Evolutionary conservation across 2,329 filamentous ascomycete genomes (phyloP), one percentile per base, ranked within the genome.

Genomic region (Teratosphaeriaceae sp.): DNA sequence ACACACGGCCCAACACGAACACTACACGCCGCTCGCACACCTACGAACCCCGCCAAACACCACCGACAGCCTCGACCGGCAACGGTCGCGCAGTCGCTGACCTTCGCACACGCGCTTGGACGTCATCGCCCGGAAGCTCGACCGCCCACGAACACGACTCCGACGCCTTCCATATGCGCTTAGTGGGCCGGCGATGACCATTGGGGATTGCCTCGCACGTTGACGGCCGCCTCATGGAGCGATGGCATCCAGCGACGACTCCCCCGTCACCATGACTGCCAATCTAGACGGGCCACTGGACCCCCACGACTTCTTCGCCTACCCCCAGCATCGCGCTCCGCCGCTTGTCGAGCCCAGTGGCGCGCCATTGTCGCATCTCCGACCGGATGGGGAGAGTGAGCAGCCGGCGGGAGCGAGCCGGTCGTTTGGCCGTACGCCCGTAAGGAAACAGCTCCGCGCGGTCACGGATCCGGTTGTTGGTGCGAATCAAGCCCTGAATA

Each of bases 261-360:
- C 47, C 20, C 41, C 52, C 40, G 37, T 45, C 40, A 27, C 29
- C 35, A 43, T 50, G 46, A 34, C 40, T 33, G 45, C 49, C 33
- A 50, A 44, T 22, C 33, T 49, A 22, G 42, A 45, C 39, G 49
- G 47, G 19, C 45, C 44, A 26, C 37, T 46, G 40, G 49, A 51
- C 38, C 50, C 51, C 13, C 46, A 45, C 29, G 48, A 50, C 15
- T 50, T 42, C 40, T 53, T 49, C 45, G 40, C 29, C 40, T 42
- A 47, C 42, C 40, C 27, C 27, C 24, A 31, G 43, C 38, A 34
- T 40, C 18, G 22, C 15, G 5, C 42, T 35, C 40, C 42, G 16
- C 39, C 40, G 38, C 42, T 29, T 5, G 11, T 13, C 15, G 34
- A 47, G 13, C 18, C 18, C 34, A 39, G 27, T 16, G 30, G 20